Evolutionary conservation across 495 filamentous ascomycete genomes (phyloP).

Genomic region (Aspergillus incahuasiensis): DNA sequence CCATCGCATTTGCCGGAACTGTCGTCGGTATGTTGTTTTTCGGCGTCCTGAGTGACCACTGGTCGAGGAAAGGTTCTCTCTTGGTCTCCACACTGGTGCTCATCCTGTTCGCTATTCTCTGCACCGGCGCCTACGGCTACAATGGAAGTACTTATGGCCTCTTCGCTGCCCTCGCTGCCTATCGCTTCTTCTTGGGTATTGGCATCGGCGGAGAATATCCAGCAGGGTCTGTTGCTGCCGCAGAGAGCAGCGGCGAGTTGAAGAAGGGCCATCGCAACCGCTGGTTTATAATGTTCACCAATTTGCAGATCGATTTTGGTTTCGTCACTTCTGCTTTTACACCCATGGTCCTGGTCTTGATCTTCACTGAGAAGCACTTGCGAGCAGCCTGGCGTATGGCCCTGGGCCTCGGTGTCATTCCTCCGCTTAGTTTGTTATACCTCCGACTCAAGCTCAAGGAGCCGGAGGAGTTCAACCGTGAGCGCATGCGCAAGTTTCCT

Average conservation of each 20-base stretch:
- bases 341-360: conserved; percentile 66
- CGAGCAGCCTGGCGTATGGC: conserved; percentile 71
- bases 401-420: conserved; percentile 74
- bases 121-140: conserved; percentile 67
- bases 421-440: conserved; percentile 69
- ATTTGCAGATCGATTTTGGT: conserved; percentile 78
- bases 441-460: conserved; percentile 73
- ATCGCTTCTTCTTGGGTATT: conserved; percentile 73
- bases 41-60: conserved; percentile 77
- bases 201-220: conserved; percentile 78
- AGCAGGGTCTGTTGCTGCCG: conserved; percentile 77
- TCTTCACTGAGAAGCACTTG: conserved; percentile 62
- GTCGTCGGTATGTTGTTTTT: conserved; percentile 82
- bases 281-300: conserved; percentile 94
- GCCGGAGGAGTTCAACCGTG: conserved; percentile 72
- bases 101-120: conserved; percentile 77
- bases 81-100: conserved; percentile 76
- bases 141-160: conserved; percentile 59
- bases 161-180: conserved; percentile 78
- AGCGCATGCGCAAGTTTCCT: conserved; percentile 52
- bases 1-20: conserved; percentile 84
- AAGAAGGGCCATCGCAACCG: conserved; percentile 74
- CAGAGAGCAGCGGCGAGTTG: conserved; percentile 79
- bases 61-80: conserved; percentile 76
- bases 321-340: conserved; percentile 74